phyloP scores from a whole-genome alignment of 495 filamentous ascomycete species.

The Penicillium roqueforti region DNA sequence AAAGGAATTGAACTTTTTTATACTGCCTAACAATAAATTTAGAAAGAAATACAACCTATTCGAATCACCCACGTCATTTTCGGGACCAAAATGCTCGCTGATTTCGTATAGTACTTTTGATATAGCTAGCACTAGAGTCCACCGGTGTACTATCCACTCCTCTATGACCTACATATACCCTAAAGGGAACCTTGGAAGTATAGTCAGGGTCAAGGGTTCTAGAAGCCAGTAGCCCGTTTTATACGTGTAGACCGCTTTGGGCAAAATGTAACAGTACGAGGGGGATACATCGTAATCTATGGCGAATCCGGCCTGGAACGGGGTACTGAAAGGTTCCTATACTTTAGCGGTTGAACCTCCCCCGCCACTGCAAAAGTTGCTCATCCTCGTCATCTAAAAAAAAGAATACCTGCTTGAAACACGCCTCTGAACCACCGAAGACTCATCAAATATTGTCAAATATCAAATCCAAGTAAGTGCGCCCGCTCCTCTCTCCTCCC shows the following conservation, averaged over 20 bases:
- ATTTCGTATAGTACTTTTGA: not conserved
- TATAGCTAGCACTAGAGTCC: too few species aligned
- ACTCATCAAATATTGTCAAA: not conserved
- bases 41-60: not conserved
- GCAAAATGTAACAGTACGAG: constrained; percentile 3
- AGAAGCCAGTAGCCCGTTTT: not conserved
- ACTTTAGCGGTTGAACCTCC: constrained; percentile 2
- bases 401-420: not conserved
- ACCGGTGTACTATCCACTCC: too few species aligned
- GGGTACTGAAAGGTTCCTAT: constrained; percentile 7
- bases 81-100: not conserved
- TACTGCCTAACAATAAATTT: too few species aligned
- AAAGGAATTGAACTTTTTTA: too few species aligned
- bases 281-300: not conserved
- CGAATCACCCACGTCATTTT: not conserved
- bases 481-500: not conserved
- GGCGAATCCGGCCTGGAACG: not conserved
- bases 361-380: constrained; percentile 13
- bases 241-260: constrained; percentile 5
- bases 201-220: not conserved
- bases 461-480: constrained; percentile 1
- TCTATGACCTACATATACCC: too few species aligned
- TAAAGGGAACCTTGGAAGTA: too few species aligned
- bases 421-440: not conserved
- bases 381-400: not conserved